Evolutionary conservation across 2,329 filamentous ascomycete genomes (phyloP), one percentile per base, ranked within the genome.

Genomic region (Fusarium torreyae): DNA sequence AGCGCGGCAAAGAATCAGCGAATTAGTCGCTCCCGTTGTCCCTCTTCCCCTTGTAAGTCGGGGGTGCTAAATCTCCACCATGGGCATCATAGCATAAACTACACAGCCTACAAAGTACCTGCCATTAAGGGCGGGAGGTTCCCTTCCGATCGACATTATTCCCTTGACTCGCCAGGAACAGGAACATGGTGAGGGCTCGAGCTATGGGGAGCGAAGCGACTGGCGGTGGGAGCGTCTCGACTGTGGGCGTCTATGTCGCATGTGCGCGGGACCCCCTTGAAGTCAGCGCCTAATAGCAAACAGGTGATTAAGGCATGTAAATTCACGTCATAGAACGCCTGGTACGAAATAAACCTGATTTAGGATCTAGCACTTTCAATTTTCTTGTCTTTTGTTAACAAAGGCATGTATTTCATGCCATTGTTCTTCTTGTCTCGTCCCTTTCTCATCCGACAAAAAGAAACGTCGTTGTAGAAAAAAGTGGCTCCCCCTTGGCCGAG

Each of bases 211-310:
- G 49, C 10, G 36, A 63, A 60, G 67, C 58, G 67, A 70, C 67
- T 70, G 67, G 67, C 31, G 45, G 62, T 70, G 57, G 67, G 51
- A 64, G 67, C 63, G 67, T 70, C 67, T 70, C 67, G 67, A 64
- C 63, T 69, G 53, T 70, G 67, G 67, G 67, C 67, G 67, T 68
- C 63, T 70, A 70, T 54, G 67, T 70, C 67, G 53, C 67, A 70
- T 70, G 67, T 67, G 63, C 59, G 57, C 54, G 67, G 67, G 50
- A 39, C 40, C 48, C 66, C 39, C 40, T 60, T 49, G 40, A 28
- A 45, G 42, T 31, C 24, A 57, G 67, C 67, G 67, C 67, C 67
- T 70, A 70, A 64, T 28, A 51, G 40, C n/a, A 22, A 44, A 31
- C 26, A 48, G 22, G 36, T 31, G 39, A 31, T 38, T 22, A 22